phyloP scores from a whole-genome alignment of 805 yeast species.

The Priceomyces medius region DNA sequence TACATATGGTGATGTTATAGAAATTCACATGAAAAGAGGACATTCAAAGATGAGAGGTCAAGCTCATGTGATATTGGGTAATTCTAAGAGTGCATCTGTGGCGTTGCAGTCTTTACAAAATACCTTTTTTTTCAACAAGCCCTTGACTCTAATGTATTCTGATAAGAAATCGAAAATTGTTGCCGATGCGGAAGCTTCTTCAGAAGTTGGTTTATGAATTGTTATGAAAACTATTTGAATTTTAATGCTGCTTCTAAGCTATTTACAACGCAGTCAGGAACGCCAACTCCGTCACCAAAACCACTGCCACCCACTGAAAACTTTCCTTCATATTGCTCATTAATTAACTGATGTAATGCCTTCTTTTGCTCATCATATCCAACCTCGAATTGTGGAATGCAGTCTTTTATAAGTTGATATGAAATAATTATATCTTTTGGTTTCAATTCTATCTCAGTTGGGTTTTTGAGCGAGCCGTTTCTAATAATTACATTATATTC shows the following conservation, averaged over 20 bases:
- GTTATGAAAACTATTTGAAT: constrained; percentile 5
- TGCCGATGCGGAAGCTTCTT: constrained; percentile 6
- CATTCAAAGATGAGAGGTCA: constrained; percentile 57
- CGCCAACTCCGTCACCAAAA: constrained; percentile 75
- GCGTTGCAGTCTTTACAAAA: constrained; percentile 51
- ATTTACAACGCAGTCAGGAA: constrained; percentile 79
- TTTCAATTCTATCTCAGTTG: constrained; percentile 13
- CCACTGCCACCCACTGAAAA: constrained; percentile 77
- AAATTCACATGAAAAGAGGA: constrained; percentile 39
- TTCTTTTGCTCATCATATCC: constrained; percentile 56
- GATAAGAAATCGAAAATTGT: constrained; percentile 25
- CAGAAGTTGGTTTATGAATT: constrained; percentile 3
- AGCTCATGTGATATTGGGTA: constrained; percentile 59
- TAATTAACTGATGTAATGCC: constrained; percentile 30
- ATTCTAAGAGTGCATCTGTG: constrained; percentile 47
- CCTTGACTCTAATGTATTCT: constrained; percentile 43
- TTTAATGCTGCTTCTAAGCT: constrained; percentile 55
- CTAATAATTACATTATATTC: constrained; percentile 23
- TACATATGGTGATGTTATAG: constrained; percentile 64
- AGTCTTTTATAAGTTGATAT: constrained; percentile 37
- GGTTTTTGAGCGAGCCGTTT: constrained; percentile 19
- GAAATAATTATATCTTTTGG: constrained; percentile 32
- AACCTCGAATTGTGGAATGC: constrained; percentile 78
- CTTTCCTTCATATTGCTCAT: constrained; percentile 32
- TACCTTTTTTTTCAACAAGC: constrained; percentile 53